Conservation (phyloP, 2,329 filamentous ascomycete genomes). For the Didymella lethalis region DNA sequence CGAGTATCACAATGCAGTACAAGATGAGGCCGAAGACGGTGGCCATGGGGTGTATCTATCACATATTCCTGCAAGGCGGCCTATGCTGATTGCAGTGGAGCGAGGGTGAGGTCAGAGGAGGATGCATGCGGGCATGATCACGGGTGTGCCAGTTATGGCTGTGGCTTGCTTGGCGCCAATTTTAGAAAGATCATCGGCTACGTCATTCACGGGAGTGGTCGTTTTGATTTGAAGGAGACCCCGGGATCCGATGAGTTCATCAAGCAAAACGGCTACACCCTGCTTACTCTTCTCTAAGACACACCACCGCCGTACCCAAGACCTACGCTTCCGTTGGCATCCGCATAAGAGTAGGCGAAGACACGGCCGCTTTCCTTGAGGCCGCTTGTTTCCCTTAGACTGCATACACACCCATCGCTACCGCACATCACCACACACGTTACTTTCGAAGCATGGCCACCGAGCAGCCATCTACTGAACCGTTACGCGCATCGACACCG, state of each 20-base stretch:
- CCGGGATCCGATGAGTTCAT: constrained; percentile 8
- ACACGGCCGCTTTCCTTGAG: constrained; percentile 20
- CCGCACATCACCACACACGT: constrained; percentile 4
- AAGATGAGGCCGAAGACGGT: constrained; percentile 34
- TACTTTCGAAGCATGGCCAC: constrained; percentile 33
- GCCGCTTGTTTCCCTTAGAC: constrained; percentile 18
- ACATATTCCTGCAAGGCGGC: constrained; percentile 40
- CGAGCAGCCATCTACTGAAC: constrained; percentile 42
- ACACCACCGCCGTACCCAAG: constrained; percentile 15
- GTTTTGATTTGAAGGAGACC: constrained; percentile 11
- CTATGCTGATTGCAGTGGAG: constrained; percentile 16
- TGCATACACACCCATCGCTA: constrained; percentile 10
- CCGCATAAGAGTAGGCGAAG: constrained; percentile 33
- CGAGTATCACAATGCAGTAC: constrained; percentile 28
- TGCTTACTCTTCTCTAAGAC: constrained; percentile 30
- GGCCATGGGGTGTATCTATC: constrained; percentile 35
- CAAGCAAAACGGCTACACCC: constrained; percentile 21
- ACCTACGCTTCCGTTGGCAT: constrained; percentile 31
- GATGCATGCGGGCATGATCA: constrained; percentile 19
- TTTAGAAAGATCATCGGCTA: constrained; percentile 6
- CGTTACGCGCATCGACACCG: constrained; percentile 35
- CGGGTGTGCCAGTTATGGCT: constrained; percentile 6
- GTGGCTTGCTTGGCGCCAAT: constrained; percentile 22
- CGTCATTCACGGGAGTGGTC: constrained; percentile 5
- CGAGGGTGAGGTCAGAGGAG: constrained; percentile 35